Percentiles rank a stretch among this genome's conserved stretches.
Evolutionary conservation across 257 asterid species (phyloP).

Genomic region (Solanum peruvianum): DNA sequence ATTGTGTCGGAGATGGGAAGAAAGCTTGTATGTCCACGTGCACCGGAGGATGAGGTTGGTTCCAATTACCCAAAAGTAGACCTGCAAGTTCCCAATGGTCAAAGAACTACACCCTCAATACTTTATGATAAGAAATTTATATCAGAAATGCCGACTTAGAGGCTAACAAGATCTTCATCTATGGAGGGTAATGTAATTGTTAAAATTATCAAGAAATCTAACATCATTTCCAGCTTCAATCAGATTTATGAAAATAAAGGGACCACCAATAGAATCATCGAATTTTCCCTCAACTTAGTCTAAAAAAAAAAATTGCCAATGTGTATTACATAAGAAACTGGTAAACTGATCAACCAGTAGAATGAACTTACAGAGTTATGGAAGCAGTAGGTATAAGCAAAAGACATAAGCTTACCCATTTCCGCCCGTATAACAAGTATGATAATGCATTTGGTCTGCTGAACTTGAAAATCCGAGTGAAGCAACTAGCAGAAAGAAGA

Average conservation of each 20-base stretch:
- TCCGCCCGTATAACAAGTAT: conserved; percentile 58
- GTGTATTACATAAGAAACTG: neutral
- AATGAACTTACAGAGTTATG: neutral
- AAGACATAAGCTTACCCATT: conserved; percentile 55
- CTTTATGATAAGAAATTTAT: neutral
- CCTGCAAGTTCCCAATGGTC: conserved; percentile 34
- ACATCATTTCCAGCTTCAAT: neutral
- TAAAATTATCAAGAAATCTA: neutral
- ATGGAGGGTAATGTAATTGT: neutral
- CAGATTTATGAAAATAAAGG: neutral
- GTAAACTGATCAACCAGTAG: neutral
- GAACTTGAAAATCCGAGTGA: conserved; percentile 95
- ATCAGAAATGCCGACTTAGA: neutral
- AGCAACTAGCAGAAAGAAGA: conserved; percentile 44
- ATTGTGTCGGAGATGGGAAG: conserved; percentile 96
- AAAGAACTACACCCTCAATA: neutral
- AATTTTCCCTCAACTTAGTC: neutral
- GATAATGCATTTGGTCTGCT: conserved; percentile 54
- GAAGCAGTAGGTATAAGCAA: neutral
- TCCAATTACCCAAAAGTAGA: conserved; percentile 71
- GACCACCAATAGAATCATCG: neutral
- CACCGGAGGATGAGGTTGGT: conserved; percentile 85
- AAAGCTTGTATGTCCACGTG: conserved; percentile 94
- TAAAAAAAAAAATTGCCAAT: neutral
- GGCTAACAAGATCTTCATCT: neutral